These are phyloP conservation scores for Strobilomyces confusus DNA, from an alignment of 768 basidiomycete genomes.

Conservation along the genomic window DNA sequence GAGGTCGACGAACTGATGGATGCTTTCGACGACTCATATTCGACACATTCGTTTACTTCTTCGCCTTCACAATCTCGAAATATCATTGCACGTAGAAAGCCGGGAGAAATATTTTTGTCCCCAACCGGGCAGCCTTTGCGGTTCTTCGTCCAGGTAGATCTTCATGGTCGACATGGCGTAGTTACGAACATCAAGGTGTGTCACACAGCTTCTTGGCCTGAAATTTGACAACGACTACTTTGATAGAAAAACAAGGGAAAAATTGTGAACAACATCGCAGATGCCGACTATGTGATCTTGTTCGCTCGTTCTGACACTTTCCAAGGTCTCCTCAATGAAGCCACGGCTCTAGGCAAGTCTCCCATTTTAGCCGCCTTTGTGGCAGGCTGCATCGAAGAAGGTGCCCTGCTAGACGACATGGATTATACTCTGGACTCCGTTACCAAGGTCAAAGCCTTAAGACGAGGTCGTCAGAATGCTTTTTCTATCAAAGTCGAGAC, in stretches of 20 bases:
- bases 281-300: slow-evolving; percentile 61
- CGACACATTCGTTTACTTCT: slow-evolving; percentile 14
- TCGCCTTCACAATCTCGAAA: slow-evolving; percentile 10
- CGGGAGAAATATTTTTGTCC: slow-evolving; percentile 41
- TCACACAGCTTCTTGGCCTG: background rate
- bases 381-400: slow-evolving; percentile 44
- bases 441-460: slow-evolving; percentile 21
- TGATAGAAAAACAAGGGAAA: slow-evolving; percentile 62
- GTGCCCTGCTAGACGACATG: slow-evolving; percentile 40
- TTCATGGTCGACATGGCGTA: slow-evolving; percentile 47
- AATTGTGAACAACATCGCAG: slow-evolving; percentile 48
- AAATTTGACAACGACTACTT: background rate
- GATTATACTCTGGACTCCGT: slow-evolving; percentile 41
- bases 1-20: slow-evolving; percentile 13
- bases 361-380: slow-evolving; percentile 55
- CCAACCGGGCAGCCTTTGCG: slow-evolving; percentile 40
- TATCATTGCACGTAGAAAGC: slow-evolving; percentile 17
- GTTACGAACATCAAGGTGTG: slow-evolving; percentile 60
- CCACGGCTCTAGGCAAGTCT: slow-evolving; percentile 34
- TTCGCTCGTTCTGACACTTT: slow-evolving; percentile 49
- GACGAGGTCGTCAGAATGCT: slow-evolving; percentile 21
- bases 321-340: slow-evolving; percentile 40
- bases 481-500: slow-evolving; percentile 13
- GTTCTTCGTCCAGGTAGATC: slow-evolving; percentile 70
- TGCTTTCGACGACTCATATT: slow-evolving; percentile 8